Percentiles rank a stretch among this genome's conserved stretches.
phyloP scores from a whole-genome alignment of 257 asterid species.

The Salvia miltiorrhiza region DNA sequence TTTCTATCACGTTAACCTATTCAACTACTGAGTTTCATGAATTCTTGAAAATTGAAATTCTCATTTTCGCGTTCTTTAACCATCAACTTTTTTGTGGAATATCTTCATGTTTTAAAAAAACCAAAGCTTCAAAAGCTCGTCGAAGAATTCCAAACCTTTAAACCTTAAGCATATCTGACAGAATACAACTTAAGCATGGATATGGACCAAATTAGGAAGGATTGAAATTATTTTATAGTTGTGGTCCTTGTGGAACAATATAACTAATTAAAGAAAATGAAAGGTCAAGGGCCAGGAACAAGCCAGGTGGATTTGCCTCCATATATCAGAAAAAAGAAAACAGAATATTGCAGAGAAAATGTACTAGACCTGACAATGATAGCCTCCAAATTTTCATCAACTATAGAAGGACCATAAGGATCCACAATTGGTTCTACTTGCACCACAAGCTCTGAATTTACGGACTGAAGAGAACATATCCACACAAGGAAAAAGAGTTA shows the following conservation, averaged over 20 bases:
- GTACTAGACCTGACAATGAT: conserved; percentile 71
- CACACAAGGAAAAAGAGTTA: conserved; percentile 17
- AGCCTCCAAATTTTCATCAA: conserved; percentile 84
- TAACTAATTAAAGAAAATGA: neutral
- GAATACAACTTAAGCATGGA: neutral
- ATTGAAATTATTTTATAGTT: neutral
- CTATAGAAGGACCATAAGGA: conserved; percentile 87
- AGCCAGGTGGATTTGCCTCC: neutral
- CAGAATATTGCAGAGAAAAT: neutral
- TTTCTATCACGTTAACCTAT: neutral
- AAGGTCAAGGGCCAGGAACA: neutral
- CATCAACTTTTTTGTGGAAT: neutral
- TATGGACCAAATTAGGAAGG: neutral
- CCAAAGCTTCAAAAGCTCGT: neutral
- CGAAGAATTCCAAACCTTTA: neutral
- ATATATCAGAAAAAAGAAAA: neutral
- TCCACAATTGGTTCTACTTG: conserved; percentile 74
- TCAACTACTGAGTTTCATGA: neutral
- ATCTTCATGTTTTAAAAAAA: neutral
- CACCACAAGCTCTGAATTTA: conserved; percentile 74
- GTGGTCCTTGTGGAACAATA: neutral
- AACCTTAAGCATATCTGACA: neutral
- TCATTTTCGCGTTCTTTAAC: neutral
- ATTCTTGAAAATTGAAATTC: neutral
- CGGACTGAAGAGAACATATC: conserved; percentile 45